Percentiles rank a stretch among this genome's conserved stretches.
Conservation (phyloP, 345 rosid species). For the Noccaea bulbosa region DNA sequence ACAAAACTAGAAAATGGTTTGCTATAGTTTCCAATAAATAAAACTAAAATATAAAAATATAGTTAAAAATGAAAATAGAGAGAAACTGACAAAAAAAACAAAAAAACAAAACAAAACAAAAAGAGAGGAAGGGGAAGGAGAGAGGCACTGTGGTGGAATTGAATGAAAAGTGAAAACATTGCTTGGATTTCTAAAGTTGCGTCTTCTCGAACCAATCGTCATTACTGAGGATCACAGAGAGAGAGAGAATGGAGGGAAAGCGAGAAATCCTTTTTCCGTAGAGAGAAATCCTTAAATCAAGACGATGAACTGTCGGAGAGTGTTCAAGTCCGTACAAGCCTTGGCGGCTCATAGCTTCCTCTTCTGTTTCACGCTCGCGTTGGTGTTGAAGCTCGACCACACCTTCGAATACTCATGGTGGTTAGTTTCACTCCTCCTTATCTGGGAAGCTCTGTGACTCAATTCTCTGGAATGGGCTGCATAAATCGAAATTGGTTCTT, state of each 20-base stretch:
- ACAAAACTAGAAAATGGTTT: too few species aligned
- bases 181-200: neutral
- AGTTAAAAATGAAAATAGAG: too few species aligned
- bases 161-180: slow-evolving; percentile 19
- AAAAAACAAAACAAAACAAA: neutral
- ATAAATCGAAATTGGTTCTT: neutral
- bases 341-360: slow-evolving; percentile 78
- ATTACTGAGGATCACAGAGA: neutral
- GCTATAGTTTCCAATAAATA: too few species aligned
- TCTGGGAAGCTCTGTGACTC: neutral
- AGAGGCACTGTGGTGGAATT: slow-evolving; percentile 15
- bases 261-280: slow-evolving; percentile 13
- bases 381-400: slow-evolving; percentile 74
- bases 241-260: slow-evolving; percentile 27
- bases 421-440: slow-evolving; percentile 47
- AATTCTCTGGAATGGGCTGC: neutral
- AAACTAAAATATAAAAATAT: too few species aligned
- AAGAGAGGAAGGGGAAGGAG: slow-evolving; percentile 15
- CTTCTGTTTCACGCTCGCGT: slow-evolving; percentile 68
- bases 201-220: slow-evolving; percentile 6
- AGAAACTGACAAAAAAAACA: too few species aligned
- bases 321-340: slow-evolving; percentile 85
- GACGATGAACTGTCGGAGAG: slow-evolving; percentile 84
- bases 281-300: neutral
- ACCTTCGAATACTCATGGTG: slow-evolving; percentile 76